phyloP scores from a whole-genome alignment of 306 rosid genomes.

The Vachellia pachyceras region DNA sequence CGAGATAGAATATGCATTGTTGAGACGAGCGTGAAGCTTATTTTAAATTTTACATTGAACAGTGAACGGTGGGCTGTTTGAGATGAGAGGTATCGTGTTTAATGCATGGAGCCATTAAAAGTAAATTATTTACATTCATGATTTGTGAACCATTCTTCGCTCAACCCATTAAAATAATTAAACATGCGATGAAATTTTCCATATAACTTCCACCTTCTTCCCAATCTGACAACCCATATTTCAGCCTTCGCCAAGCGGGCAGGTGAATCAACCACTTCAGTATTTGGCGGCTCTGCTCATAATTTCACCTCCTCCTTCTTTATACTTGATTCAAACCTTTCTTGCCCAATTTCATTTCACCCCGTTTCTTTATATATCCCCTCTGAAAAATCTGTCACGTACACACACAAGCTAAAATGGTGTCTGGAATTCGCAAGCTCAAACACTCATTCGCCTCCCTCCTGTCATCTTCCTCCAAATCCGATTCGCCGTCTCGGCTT shows the following conservation, averaged over 20 bases:
- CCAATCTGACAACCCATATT: not conserved
- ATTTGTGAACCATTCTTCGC: no score
- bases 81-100: no score
- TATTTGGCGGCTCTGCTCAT: not conserved
- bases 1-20: no score
- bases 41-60: no score
- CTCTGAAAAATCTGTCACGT: not conserved
- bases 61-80: no score
- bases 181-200: not conserved
- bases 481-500: not conserved
- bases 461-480: not conserved
- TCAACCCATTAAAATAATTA: not conserved
- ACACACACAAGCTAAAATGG: not conserved
- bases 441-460: not conserved
- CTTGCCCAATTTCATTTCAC: not conserved
- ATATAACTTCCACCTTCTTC: not conserved
- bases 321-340: not conserved
- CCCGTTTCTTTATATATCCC: not conserved
- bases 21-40: no score
- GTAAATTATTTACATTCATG: no score
- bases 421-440: slow-evolving; percentile 2
- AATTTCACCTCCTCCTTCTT: not conserved
- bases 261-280: no score
- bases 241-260: not conserved
- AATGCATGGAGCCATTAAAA: no score